Evolutionary conservation across 495 filamentous ascomycete genomes (phyloP), one percentile per base, ranked within the genome.

Genomic region (Sordaria brevicollis): DNA sequence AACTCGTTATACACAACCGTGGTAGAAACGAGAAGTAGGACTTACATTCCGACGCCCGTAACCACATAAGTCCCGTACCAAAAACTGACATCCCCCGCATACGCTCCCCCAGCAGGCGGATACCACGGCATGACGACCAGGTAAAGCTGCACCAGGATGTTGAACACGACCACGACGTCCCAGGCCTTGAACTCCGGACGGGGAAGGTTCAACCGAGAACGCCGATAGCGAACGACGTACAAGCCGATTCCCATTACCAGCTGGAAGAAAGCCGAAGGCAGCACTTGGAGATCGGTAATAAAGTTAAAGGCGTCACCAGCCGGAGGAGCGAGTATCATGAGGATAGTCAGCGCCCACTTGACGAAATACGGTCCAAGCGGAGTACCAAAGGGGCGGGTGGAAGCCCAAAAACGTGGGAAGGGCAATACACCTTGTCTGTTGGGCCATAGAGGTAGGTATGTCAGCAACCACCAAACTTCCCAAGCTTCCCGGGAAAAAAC

Each of bases 221-320:
- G 83, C 3, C 83, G 83, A 31, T 79, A 79, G 0, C 88, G 83
- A 33, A 88, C 82, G 29, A 87, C 36, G 36, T 86, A 81, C 1
- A 91, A 69, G 0, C 88, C 89, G 9, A 85, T 69, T 0, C 83
- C 81, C 70, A 90, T 80, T 35, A 86, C 70, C 35, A 88, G 76
- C 69, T 82, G 76, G 79, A 91, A 90, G 29, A 87, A 75, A 11
- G 81, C 82, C 0, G 74, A 54, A 0, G 89, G 88, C 67, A 88
- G 89, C 0, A 81, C 74, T 66, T 79, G 72, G 0, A 91, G 79
- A 69, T 88, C 85, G 43, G 86, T 83, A 9, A 90, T 76, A 70
- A 90, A 90, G 66, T 89, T 87, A 78, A 90, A 91, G 13, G 88
- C 89, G 77, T 91, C 88, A 6, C 89, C 89, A 3, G 88, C 87